A percentile compares a stretch with the other conserved stretches of the same genome.
phyloP scores from a whole-genome alignment of 306 rosid species.

The Pyrus communis region DNA sequence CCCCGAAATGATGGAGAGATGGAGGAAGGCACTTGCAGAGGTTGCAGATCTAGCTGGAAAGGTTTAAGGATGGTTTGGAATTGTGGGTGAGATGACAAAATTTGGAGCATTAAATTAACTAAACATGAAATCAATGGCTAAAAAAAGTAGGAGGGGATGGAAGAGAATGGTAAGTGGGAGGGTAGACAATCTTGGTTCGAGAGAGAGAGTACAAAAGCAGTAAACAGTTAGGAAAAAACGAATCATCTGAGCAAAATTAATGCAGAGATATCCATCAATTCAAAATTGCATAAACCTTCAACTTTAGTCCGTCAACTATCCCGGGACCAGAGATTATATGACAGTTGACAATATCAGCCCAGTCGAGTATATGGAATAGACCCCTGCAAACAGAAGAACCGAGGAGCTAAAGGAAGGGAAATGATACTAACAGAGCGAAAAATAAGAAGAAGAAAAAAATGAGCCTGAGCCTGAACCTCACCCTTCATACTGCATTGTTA shows the following conservation, averaged over 20 bases:
- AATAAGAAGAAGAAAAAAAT: not conserved
- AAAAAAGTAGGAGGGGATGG: too few relatives aligned
- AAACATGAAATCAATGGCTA: too few relatives aligned
- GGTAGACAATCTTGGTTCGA: too few relatives aligned
- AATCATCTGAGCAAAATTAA: not conserved
- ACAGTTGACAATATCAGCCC: slow-evolving; percentile 94
- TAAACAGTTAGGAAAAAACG: not conserved
- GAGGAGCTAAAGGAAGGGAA: not conserved
- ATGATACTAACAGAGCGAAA: not conserved
- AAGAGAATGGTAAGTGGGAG: too few relatives aligned
- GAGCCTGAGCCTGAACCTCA: slow-evolving; percentile 10
- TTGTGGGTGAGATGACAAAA: too few relatives aligned
- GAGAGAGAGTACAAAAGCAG: not conserved
- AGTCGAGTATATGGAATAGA: slow-evolving; percentile 76
- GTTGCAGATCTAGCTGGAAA: too few relatives aligned
- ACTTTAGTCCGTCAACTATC: slow-evolving; percentile 79
- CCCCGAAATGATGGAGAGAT: too few relatives aligned
- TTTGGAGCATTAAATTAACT: too few relatives aligned
- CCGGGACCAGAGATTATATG: slow-evolving; percentile 96
- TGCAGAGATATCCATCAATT: not conserved
- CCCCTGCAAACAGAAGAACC: slow-evolving; percentile 45
- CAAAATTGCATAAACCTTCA: slow-evolving; percentile 44
- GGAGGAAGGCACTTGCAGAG: too few relatives aligned
- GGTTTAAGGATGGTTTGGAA: too few relatives aligned
- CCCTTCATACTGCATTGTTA: slow-evolving; percentile 97